Evolutionary conservation across 495 filamentous ascomycete genomes (phyloP), one percentile per base, ranked within the genome.

Genomic region (Podospora pseudopauciseta): DNA sequence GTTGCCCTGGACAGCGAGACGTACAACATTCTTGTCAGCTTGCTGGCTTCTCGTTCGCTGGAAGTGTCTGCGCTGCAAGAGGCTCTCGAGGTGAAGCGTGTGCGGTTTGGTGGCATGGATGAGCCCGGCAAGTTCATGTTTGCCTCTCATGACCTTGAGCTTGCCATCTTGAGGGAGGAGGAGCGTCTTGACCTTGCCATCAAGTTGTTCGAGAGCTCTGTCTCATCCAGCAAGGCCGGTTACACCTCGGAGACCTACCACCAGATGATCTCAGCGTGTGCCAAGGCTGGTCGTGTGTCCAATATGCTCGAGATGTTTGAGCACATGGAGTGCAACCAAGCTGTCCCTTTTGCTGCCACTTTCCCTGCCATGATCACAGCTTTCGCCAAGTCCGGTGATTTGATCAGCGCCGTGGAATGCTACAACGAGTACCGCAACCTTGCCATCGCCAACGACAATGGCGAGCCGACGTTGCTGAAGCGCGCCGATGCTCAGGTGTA

Each of bases 341-440:
- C 93, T 26, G 84, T 84, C 16, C 91, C 94, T 0, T 87, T 87
- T 68, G 88, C 92, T 20, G 87, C 89, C 55, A 93, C 93, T 44
- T 97, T 96, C 79, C 88, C 92, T 2, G 85, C 88, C 16, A 96
- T 99, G 92, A 98, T 99, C 73, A 87, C 91, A 54, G 93, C 92
- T 0, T 98, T 97, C 74, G 93, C 91, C 58, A 85, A 85, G 32
- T 84, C 84, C 5, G 89, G 92, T 18, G 92, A 99, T 73, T 83
- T 98, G 53, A 82, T 84, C 73, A 94, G 91, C 70, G 96, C 92
- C n/a, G 89, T 97, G 13, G 95, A 98, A 73, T 92, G 92, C 80
- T 97, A 96, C 80, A 92, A 96, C 71, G 92, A 94, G 78, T 99
- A 98, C 83, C 92, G 91, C 74, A 82, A 84, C 13, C 84, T 97